These are phyloP conservation scores for Cystobasidium tubakii DNA, from an alignment of 768 basidiomycete genomes.

Conservation along the genomic window DNA sequence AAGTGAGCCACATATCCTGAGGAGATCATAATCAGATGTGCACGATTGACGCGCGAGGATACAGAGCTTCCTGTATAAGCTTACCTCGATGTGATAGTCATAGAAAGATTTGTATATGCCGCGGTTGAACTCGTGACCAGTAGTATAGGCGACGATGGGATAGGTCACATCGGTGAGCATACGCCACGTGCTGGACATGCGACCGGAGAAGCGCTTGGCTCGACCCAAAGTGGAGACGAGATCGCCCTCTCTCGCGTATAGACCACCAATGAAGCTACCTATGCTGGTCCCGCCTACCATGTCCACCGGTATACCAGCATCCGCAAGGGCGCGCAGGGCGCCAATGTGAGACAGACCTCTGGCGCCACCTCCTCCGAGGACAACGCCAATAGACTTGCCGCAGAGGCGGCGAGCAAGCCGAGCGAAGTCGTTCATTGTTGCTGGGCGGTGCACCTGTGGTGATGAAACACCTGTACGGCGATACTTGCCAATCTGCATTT, in stretches of 20 bases:
- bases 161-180: conserved; percentile 90
- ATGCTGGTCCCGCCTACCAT: conserved; percentile 67
- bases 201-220: conserved; percentile 76
- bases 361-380: conserved; percentile 95
- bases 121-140: conserved; percentile 71
- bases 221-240: conserved; percentile 75
- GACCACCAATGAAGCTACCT: conserved; percentile 81
- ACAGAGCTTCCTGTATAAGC: conserved; percentile 26
- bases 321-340: conserved; percentile 83
- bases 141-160: conserved; percentile 86
- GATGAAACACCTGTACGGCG: conserved; percentile 59
- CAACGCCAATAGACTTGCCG: conserved; percentile 85
- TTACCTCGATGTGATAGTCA: conserved; percentile 50
- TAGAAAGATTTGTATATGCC: conserved; percentile 74
- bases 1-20: conserved; percentile 92
- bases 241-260: conserved; percentile 92
- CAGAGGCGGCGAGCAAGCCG: conserved; percentile 83
- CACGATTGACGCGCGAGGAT: not conserved
- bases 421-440: conserved; percentile 83
- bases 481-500: conserved; percentile 80
- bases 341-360: conserved; percentile 79
- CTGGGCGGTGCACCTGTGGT: conserved; percentile 43
- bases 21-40: not conserved
- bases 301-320: conserved; percentile 87
- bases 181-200: conserved; percentile 92